A percentile compares a stretch with the other conserved stretches of the same genome.
Conservation (phyloP, 345 rosid species). For the Bruguiera sexangula region DNA sequence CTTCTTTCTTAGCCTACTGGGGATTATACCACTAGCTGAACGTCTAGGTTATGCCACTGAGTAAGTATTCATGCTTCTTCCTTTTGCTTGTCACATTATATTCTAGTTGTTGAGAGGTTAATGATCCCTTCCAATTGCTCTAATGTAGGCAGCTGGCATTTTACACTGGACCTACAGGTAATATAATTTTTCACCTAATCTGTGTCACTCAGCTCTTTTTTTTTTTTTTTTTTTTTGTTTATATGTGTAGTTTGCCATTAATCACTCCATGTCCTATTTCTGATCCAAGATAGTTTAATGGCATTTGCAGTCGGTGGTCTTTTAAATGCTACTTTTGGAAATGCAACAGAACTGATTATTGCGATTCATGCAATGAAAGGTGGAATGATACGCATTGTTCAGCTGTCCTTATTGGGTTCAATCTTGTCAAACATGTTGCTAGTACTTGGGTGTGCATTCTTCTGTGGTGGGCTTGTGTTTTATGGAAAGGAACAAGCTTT, state of each 20-base stretch:
- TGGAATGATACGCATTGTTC: slow-evolving; percentile 88
- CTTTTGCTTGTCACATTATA: slow-evolving; percentile 5
- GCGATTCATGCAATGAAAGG: slow-evolving; percentile 73
- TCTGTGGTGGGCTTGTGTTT: slow-evolving; percentile 75
- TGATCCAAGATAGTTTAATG: slow-evolving; percentile 16
- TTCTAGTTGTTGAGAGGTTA: slow-evolving; percentile 17
- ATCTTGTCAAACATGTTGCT: slow-evolving; percentile 93
- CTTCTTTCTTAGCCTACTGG: slow-evolving; percentile 77
- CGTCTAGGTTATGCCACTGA: slow-evolving; percentile 97
- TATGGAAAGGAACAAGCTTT: slow-evolving; percentile 71
- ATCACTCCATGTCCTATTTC: neutral
- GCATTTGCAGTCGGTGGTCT: slow-evolving; percentile 77
- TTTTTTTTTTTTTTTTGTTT: neutral
- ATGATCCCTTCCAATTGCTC: slow-evolving; percentile 18
- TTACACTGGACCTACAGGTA: slow-evolving; percentile 91
- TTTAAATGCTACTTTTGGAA: slow-evolving; percentile 91
- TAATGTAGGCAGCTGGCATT: slow-evolving; percentile 78
- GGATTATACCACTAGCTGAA: slow-evolving; percentile 91
- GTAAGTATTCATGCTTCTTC: slow-evolving; percentile 42
- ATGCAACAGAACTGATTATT: slow-evolving; percentile 89
- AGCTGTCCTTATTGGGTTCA: slow-evolving; percentile 81
- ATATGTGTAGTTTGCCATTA: neutral
- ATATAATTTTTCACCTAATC: neutral
- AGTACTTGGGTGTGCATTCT: slow-evolving; percentile 96
- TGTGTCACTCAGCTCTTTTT: neutral